A percentile compares a stretch with the other conserved stretches of the same genome.
Evolutionary conservation across 2,329 filamentous ascomycete species (phyloP).

Genomic region (Akanthomyces uredinophilus): DNA sequence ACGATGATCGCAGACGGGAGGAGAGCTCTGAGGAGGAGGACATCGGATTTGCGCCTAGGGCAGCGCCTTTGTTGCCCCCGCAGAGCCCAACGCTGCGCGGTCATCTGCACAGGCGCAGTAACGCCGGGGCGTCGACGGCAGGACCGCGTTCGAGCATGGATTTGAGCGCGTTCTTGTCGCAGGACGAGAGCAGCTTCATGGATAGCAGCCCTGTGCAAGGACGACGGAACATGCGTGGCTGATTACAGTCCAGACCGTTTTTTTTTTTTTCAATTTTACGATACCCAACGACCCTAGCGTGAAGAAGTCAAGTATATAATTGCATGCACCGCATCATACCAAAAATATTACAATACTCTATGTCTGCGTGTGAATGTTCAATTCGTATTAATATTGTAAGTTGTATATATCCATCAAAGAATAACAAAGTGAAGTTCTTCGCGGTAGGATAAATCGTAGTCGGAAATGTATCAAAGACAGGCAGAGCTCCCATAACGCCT

Average conservation of each 20-base stretch:
- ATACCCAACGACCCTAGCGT: not conserved
- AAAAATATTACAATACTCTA: not conserved
- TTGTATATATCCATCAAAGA: not conserved
- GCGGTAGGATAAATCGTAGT: not conserved
- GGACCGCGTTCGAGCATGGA: constrained; percentile 47
- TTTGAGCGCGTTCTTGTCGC: constrained; percentile 50
- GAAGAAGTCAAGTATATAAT: not conserved
- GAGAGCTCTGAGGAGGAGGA: constrained; percentile 22
- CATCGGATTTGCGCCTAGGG: constrained; percentile 37
- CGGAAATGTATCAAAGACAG: not conserved
- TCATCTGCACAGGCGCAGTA: constrained; percentile 16
- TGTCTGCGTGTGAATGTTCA: not conserved
- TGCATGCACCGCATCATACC: not conserved
- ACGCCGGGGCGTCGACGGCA: constrained; percentile 12
- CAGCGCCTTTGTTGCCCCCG: constrained; percentile 29
- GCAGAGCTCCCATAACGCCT: not conserved
- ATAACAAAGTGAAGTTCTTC: not conserved
- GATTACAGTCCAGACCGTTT: not conserved
- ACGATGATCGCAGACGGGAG: constrained; percentile 13
- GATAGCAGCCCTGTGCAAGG: constrained; percentile 48
- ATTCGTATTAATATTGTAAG: not conserved
- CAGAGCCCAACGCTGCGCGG: constrained; percentile 33
- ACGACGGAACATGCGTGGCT: constrained; percentile 30
- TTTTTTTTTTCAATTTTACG: not conserved
- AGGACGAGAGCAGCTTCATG: constrained; percentile 53